A percentile compares a stretch with the other conserved stretches of the same genome.
Evolutionary conservation across 768 basidiomycete genomes (phyloP).

Genomic region (Amanita pallidorosea): DNA sequence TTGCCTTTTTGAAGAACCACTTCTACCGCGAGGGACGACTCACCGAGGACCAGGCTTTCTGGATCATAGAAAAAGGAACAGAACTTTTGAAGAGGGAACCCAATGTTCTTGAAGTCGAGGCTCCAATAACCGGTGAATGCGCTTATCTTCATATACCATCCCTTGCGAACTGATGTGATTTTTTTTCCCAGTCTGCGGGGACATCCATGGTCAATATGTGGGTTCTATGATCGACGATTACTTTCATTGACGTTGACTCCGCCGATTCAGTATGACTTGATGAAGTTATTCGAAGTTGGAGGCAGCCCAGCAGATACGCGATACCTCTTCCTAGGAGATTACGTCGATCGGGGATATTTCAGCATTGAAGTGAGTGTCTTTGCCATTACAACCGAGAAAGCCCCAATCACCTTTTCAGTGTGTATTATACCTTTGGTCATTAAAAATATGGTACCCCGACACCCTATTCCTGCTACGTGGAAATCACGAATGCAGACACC

Average conservation of each 20-base stretch:
- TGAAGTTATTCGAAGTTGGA: slow-evolving; percentile 93
- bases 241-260: slow-evolving; percentile 8
- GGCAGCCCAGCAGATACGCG: slow-evolving; percentile 91
- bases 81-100: slow-evolving; percentile 76
- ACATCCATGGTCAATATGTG: slow-evolving; percentile 99
- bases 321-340: slow-evolving; percentile 89
- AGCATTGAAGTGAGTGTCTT: slow-evolving; percentile 64
- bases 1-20: slow-evolving; percentile 97
- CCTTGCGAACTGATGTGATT: neutral
- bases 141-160: slow-evolving; percentile 4
- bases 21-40: slow-evolving; percentile 94
- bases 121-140: slow-evolving; percentile 84
- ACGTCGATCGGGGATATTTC: slow-evolving; percentile 90
- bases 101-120: slow-evolving; percentile 90
- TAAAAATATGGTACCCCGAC: slow-evolving; percentile 99
- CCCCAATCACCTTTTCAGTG: slow-evolving; percentile 46
- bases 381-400: neutral
- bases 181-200: slow-evolving; percentile 88
- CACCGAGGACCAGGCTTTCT: slow-evolving; percentile 91
- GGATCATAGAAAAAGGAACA: slow-evolving; percentile 83
- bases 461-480: slow-evolving; percentile 94
- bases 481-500: slow-evolving; percentile 97
- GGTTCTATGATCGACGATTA: slow-evolving; percentile 18
- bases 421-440: slow-evolving; percentile 92
- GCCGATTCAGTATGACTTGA: slow-evolving; percentile 66